phyloP scores from a whole-genome alignment of 2,329 filamentous ascomycete genomes.

The Colletotrichum chrysophilum region DNA sequence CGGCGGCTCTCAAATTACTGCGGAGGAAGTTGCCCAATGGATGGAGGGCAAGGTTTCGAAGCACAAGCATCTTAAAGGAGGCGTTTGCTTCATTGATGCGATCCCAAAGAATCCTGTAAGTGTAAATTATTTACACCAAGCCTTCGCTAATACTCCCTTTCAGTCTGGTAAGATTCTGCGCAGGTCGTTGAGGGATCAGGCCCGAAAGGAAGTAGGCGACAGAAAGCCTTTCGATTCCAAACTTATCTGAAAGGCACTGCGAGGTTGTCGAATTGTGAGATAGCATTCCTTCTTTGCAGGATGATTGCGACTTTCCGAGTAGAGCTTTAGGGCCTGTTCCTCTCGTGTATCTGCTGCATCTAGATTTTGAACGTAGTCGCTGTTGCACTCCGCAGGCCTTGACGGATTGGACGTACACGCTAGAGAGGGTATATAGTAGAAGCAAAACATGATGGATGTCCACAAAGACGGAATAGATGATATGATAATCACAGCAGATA shows the following conservation, averaged over 20 bases:
- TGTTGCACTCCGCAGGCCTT: too few species aligned
- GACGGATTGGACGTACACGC: too few species aligned
- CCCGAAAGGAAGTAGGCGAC: not conserved
- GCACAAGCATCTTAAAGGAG: not conserved
- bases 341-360: too few species aligned
- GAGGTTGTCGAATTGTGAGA: rapidly evolving
- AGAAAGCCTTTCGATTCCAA: not conserved
- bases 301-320: not conserved
- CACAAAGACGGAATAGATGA: too few species aligned
- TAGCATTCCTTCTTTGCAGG: rapidly evolving
- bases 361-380: too few species aligned
- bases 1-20: not conserved
- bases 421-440: too few species aligned
- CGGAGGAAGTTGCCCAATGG: not conserved
- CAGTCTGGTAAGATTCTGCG: not conserved
- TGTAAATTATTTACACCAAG: not conserved
- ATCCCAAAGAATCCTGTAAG: not conserved
- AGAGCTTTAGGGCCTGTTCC: not conserved
- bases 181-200: not conserved
- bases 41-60: not conserved
- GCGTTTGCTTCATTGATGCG: not conserved
- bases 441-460: not conserved
- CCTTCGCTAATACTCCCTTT: not conserved
- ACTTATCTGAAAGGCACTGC: not conserved
- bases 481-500: too few species aligned